Conservation (phyloP, 208 protist species). For the Leishmania aethiopica region DNA sequence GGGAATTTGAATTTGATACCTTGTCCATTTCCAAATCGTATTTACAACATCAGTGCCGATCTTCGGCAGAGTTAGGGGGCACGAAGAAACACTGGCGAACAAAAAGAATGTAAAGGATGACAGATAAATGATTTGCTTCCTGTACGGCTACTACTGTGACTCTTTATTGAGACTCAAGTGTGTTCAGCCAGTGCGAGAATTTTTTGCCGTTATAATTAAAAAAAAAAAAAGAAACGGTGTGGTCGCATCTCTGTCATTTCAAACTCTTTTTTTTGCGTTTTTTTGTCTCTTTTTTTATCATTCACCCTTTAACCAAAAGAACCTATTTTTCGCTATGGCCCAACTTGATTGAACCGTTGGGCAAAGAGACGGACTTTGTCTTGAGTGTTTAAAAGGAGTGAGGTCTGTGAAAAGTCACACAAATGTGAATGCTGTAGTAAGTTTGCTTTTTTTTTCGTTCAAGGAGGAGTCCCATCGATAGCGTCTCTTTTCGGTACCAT, state of each 20-base stretch:
- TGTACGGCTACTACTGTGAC: background rate
- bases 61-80: background rate
- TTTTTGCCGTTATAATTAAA: background rate
- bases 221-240: background rate
- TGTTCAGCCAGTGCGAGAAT: background rate
- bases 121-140: background rate
- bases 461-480: background rate
- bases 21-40: slow-evolving; percentile 2
- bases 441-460: slow-evolving; percentile 2
- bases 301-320: background rate
- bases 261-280: background rate
- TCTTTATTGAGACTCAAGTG: background rate
- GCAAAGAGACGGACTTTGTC: background rate
- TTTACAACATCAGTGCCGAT: background rate
- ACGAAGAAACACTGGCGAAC: background rate
- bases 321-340: background rate
- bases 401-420: background rate
- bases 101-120: background rate
- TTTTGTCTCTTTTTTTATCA: background rate
- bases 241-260: background rate
- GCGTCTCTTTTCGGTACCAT: background rate
- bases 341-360: background rate
- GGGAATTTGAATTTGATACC: background rate
- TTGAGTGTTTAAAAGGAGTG: background rate
- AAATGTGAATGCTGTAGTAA: background rate